Conservation (phyloP, 768 basidiomycete genomes). For the Serendipita sp. region DNA sequence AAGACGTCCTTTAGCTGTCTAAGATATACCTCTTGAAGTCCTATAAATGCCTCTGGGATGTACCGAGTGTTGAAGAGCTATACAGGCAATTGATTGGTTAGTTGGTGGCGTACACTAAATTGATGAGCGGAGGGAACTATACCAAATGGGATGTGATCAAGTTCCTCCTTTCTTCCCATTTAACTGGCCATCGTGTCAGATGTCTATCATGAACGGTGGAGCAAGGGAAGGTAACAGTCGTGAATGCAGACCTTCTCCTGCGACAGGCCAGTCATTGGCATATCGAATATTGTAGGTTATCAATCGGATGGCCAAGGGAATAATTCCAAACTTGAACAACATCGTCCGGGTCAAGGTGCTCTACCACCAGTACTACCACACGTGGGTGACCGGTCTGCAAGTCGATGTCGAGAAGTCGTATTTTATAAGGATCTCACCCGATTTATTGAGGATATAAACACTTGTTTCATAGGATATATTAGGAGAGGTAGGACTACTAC, state of each 20-base stretch:
- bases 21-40: constrained; percentile 1
- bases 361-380: background rate
- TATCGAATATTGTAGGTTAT: background rate
- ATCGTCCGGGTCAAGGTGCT: background rate
- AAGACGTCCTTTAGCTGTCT: background rate
- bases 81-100: background rate
- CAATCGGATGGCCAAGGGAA: background rate
- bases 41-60: constrained; percentile 1
- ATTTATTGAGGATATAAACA: background rate
- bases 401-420: no score
- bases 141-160: background rate
- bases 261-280: background rate
- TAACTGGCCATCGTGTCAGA: background rate
- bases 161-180: constrained; percentile 2
- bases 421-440: background rate
- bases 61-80: constrained; percentile 3
- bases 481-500: no score
- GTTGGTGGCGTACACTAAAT: no score
- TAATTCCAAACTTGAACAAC: background rate
- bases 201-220: background rate
- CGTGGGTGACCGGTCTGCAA: no score
- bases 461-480: background rate
- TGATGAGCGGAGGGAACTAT: background rate
- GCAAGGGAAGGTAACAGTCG: background rate
- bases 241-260: background rate